Evolutionary conservation across 2,329 filamentous ascomycete species (phyloP).

Genomic region (Cordyceps sp.): DNA sequence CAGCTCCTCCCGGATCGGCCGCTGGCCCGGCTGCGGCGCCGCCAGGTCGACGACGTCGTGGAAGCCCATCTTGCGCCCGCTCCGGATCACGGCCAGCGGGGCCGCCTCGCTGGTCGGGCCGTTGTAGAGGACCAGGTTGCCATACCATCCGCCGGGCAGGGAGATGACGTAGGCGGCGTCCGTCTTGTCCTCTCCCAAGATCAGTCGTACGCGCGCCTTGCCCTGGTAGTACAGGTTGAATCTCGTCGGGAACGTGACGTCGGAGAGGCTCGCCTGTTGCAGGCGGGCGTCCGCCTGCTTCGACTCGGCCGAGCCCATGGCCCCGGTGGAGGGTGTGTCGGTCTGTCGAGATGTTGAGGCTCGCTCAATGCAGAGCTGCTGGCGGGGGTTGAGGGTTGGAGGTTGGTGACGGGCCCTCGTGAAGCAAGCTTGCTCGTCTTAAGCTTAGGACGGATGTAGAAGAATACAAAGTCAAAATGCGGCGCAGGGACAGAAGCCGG

Average conservation of each 20-base stretch:
- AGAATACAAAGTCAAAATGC: too few species aligned
- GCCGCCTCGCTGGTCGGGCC: conserved; percentile 2
- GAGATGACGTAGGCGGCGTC: conserved; percentile 2
- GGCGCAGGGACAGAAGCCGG: too few species aligned
- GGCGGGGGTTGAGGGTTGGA: too few species aligned
- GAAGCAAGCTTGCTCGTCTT: too few species aligned
- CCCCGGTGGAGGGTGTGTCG: background rate
- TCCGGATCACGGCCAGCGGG: conserved; percentile 2
- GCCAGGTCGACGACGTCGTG: conserved; percentile 5
- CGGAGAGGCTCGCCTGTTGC: background rate
- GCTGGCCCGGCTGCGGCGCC: conserved; percentile 1
- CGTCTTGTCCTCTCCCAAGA: conserved; percentile 3
- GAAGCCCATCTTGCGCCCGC: conserved; percentile 1
- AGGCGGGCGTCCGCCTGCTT: conserved; percentile 3
- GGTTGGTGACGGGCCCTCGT: too few species aligned
- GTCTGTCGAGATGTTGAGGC: too few species aligned
- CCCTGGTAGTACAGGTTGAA: conserved; percentile 4
- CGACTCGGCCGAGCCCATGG: conserved; percentile 6
- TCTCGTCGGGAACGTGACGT: conserved; percentile 2
- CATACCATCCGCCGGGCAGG: conserved; percentile 3
- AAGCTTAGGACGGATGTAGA: too few species aligned
- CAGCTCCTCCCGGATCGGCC: conserved; percentile 3
- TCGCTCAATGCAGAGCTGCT: too few species aligned
- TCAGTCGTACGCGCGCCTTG: conserved; percentile 2
- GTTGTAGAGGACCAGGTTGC: conserved; percentile 5